A percentile compares a stretch with the other conserved stretches of the same genome.
Conservation (phyloP, 192 early-diverging fungal genomes). For the Phlyctochytrium arcticum region DNA sequence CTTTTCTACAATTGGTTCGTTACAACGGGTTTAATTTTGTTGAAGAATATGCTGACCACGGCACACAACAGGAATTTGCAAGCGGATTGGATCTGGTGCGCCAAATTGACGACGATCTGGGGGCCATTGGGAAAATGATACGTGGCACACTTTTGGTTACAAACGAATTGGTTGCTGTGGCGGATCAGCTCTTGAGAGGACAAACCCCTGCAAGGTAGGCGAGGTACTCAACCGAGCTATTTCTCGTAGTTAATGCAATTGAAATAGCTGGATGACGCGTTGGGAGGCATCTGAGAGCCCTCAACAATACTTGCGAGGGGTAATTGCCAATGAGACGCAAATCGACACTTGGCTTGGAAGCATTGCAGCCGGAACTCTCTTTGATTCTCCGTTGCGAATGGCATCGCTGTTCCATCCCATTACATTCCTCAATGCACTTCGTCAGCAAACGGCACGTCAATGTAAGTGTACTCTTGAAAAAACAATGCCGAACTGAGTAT, state of each 20-base stretch:
- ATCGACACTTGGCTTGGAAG: constrained; percentile 28
- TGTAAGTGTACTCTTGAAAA: constrained; percentile 18
- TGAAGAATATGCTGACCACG: not conserved
- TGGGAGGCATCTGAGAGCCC: constrained; percentile 49
- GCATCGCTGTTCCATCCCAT: constrained; percentile 41
- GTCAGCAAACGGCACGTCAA: constrained; percentile 49
- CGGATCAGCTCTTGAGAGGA: constrained; percentile 23
- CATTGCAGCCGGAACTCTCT: constrained; percentile 16
- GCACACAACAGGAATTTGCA: constrained; percentile 29
- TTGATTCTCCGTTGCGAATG: constrained; percentile 29
- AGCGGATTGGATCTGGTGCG: constrained; percentile 34
- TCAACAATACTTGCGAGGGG: constrained; percentile 34
- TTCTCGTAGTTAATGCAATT: not conserved
- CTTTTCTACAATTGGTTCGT: constrained; percentile 42
- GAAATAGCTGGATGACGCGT: constrained; percentile 26
- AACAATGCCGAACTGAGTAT: not conserved
- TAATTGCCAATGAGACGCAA: constrained; percentile 25
- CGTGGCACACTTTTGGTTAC: constrained; percentile 40
- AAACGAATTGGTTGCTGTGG: constrained; percentile 36
- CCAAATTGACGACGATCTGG: constrained; percentile 39
- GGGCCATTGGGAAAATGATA: constrained; percentile 36
- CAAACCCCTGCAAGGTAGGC: constrained; percentile 38
- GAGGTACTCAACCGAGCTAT: not conserved
- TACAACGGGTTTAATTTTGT: not conserved
- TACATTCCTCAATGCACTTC: constrained; percentile 49